Evolutionary conservation across 2,329 filamentous ascomycete genomes (phyloP), one percentile per base, ranked within the genome.

Genomic region (Fusarium zealandicum): DNA sequence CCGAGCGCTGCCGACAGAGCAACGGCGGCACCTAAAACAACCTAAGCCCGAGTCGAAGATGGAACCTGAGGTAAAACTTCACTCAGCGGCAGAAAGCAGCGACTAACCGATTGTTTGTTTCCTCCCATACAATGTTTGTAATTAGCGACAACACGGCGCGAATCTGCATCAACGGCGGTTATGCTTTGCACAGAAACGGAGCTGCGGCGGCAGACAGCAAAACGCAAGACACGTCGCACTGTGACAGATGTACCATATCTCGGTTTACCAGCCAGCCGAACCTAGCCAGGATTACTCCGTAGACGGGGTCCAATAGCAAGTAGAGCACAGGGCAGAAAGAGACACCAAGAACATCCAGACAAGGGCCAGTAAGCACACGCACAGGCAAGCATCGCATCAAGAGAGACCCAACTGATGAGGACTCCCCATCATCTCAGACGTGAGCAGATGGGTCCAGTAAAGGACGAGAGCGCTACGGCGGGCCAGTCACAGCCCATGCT

Each of bases 21-120:
- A 59, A 66, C 59, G 57, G 63, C 59, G 51, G 59, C 50, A 65
- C 45, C 56, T 57, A 62, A 57, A 62, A 57, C 54, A 46, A 45
- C 41, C 28, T n/a, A 31, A 31, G 37, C 22, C 27, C 35, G 25
- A 60, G 44, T 32, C 43, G 32, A 51, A 41, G 41, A n/a, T n/a
- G n/a, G n/a, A 37, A 56, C 27, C 22, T n/a, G 9, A 25, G 22
- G 22, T 25, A 25, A 20, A 48, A 39, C 61, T 54, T 39, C 43
- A 41, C 37, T 43, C 54, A 54, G 61, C 63, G 53, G 50, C 30
- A 59, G 43, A 30, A 4, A 17, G 27, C 22, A 14, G 13, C 30
- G 20, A 28, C 27, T 33, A 17, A 14, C 27, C n/a, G 36, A 41
- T 56, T 59, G 43, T 63, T n/a, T n/a, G n/a, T n/a, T n/a, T 59